These are phyloP conservation scores for Kwoniella sp. DNA, from an alignment of 768 basidiomycete genomes.

Conservation along the genomic window DNA sequence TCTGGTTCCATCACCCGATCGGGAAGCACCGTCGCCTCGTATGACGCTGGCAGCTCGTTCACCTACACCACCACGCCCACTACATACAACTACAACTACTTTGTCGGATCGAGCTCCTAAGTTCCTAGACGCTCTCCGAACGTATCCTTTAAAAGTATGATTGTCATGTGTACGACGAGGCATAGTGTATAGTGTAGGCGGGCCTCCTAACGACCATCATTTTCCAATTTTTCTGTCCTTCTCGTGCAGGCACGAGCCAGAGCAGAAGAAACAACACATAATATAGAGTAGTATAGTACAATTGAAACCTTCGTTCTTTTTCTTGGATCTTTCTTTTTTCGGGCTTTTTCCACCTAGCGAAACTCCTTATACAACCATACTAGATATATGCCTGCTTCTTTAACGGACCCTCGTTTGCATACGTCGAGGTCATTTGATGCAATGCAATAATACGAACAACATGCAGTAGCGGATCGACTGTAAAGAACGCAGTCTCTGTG, in stretches of 20 bases:
- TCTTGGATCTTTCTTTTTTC: neutral
- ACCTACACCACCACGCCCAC: constrained; percentile 40
- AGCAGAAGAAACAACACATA: too few species aligned
- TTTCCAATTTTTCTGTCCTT: neutral
- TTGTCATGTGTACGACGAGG: neutral
- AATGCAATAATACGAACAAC: neutral
- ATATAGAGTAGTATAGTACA: neutral
- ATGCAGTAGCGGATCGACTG: neutral
- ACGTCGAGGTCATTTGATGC: neutral
- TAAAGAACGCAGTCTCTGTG: too few species aligned
- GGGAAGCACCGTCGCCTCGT: constrained; percentile 60
- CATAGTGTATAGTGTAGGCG: neutral
- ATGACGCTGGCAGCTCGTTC: constrained; percentile 37
- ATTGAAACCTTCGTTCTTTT: neutral
- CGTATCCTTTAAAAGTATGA: neutral
- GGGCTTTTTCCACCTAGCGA: constrained; percentile 1
- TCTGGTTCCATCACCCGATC: constrained; percentile 64
- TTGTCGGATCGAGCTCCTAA: constrained; percentile 54
- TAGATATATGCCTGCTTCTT: neutral
- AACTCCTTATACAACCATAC: neutral
- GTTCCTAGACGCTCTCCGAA: neutral
- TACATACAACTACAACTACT: constrained; percentile 58
- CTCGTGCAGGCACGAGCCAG: neutral
- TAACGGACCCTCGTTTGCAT: too few species aligned
- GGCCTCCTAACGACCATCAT: neutral